A percentile compares a stretch with the other conserved stretches of the same genome.
These are phyloP conservation scores for Golubevia pallescens DNA, from an alignment of 1,284 basidiomycete genomes.

Conservation along the genomic window DNA sequence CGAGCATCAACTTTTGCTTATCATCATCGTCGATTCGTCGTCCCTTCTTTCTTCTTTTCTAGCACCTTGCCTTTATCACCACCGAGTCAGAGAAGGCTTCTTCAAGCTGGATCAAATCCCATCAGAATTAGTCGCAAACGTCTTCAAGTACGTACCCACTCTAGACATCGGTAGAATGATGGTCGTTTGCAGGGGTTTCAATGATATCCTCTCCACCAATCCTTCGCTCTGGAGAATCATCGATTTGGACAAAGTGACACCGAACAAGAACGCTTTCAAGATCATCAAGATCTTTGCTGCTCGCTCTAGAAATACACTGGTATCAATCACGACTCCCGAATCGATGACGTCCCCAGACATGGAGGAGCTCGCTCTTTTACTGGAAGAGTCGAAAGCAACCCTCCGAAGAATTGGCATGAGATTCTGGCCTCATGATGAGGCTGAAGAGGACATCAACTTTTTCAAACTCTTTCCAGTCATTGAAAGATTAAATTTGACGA, in stretches of 20 bases:
- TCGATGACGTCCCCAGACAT: too few species aligned
- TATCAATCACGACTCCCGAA: neutral
- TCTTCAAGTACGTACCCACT: neutral
- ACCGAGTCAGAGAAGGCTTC: too few species aligned
- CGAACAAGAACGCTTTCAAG: neutral
- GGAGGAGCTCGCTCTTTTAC: neutral
- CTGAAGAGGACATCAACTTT: neutral
- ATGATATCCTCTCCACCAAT: neutral
- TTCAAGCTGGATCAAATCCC: too few species aligned
- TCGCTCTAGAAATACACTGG: neutral
- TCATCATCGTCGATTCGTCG: too few species aligned
- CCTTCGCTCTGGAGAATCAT: neutral
- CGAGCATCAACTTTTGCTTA: too few species aligned
- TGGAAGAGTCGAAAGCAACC: neutral
- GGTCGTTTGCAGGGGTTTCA: neutral
- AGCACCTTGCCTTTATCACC: too few species aligned
- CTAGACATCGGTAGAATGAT: neutral
- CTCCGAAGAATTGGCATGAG: neutral
- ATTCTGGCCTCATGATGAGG: neutral
- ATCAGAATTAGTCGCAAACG: too few species aligned
- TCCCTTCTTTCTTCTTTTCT: too few species aligned
- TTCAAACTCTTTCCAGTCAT: neutral
- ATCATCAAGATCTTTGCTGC: neutral
- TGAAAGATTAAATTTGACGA: neutral
- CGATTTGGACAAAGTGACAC: neutral